Percentiles rank a stretch among this genome's conserved stretches.
Conservation (phyloP, 192 early-diverging fungal species). For the Powellomyces hirtus region DNA sequence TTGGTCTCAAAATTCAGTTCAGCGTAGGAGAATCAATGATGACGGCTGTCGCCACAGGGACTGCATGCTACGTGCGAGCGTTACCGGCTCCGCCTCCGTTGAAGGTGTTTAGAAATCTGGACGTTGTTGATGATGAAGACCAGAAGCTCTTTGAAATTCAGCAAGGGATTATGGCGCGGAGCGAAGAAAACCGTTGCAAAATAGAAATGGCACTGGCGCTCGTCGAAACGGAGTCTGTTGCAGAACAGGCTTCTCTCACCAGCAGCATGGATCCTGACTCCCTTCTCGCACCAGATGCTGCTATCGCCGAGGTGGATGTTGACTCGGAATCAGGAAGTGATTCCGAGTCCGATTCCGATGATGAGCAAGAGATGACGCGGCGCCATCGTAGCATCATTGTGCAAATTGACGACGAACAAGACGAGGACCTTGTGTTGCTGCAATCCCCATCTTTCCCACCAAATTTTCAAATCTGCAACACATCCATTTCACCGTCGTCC, state of each 20-base stretch:
- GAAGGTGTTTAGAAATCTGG: conserved; percentile 70
- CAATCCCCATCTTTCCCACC: conserved; percentile 55
- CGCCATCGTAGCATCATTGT: conserved; percentile 52
- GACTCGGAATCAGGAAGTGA: conserved; percentile 28
- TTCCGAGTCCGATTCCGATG: conserved; percentile 42
- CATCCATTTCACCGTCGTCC: conserved; percentile 15
- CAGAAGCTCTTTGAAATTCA: conserved; percentile 67
- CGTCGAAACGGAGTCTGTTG: conserved; percentile 17
- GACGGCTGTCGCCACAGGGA: conserved; percentile 69
- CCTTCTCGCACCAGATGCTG: neutral
- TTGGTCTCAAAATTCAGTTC: conserved; percentile 62
- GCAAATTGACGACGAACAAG: conserved; percentile 79
- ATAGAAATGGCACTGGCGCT: conserved; percentile 48
- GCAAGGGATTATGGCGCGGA: conserved; percentile 60
- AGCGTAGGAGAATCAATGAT: conserved; percentile 57
- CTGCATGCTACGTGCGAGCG: conserved; percentile 66
- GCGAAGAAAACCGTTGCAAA: conserved; percentile 61
- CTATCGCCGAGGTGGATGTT: neutral
- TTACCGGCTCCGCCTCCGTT: conserved; percentile 69
- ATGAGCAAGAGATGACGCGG: conserved; percentile 27
- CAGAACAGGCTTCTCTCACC: neutral
- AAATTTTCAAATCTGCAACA: conserved; percentile 64
- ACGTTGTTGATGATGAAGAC: conserved; percentile 73
- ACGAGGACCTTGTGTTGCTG: conserved; percentile 64
- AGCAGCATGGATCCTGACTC: neutral